phyloP scores from a whole-genome alignment of 306 rosid genomes.

The Castanea sativa region DNA sequence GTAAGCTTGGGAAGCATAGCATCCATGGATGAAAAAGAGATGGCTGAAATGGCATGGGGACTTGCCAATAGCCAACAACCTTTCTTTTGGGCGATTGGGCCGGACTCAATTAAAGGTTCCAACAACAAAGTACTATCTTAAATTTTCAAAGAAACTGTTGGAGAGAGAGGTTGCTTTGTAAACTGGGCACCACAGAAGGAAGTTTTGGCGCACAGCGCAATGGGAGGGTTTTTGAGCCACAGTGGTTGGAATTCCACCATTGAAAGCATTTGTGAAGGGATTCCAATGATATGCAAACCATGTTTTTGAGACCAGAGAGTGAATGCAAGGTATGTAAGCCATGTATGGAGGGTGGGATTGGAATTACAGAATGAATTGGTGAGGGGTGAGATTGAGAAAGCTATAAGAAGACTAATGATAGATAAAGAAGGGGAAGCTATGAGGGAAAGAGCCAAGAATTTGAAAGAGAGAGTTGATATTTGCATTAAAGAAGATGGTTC shows the following conservation, averaged over 20 bases:
- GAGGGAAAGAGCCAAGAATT: not conserved
- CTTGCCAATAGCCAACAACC: constrained; percentile 41
- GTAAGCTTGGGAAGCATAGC: constrained; percentile 58
- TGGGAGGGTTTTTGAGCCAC: constrained; percentile 54
- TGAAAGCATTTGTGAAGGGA: constrained; percentile 41
- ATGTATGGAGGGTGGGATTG: constrained; percentile 32
- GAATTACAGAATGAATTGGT: not conserved
- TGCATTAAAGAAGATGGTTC: not conserved
- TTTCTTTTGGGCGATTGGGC: constrained; percentile 43
- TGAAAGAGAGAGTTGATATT: not conserved
- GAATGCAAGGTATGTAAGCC: constrained; percentile 31
- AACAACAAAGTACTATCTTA: constrained; percentile 2
- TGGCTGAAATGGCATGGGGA: constrained; percentile 48
- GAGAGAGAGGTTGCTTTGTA: constrained; percentile 30
- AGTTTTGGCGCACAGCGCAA: constrained; percentile 33
- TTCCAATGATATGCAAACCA: constrained; percentile 30
- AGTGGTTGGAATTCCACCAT: constrained; percentile 45
- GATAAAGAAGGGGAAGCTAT: not conserved
- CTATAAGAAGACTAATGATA: not conserved
- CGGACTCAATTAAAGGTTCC: not conserved
- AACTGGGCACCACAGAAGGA: constrained; percentile 44
- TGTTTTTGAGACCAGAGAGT: constrained; percentile 35
- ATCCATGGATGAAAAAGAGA: constrained; percentile 35
- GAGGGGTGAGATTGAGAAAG: not conserved
- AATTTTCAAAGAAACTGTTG: constrained; percentile 7